Conservation (phyloP, 2,329 filamentous ascomycete species). For the Cladosporium sp. region DNA sequence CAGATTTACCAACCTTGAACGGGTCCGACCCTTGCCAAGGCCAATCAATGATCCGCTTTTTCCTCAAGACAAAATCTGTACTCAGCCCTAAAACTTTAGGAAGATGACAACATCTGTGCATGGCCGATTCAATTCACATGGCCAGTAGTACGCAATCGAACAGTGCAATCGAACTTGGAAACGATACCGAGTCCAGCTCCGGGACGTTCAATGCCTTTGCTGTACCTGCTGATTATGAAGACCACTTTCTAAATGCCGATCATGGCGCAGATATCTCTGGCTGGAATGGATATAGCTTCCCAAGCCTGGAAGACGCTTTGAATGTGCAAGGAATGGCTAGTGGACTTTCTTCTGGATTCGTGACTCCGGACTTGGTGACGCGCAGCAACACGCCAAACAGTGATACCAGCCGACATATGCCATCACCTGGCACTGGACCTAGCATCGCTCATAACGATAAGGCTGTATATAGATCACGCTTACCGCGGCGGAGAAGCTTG, state of each 20-base stretch:
- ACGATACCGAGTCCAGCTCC: not conserved
- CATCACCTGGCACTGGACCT: not conserved
- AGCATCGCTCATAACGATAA: not conserved
- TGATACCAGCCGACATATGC: not conserved
- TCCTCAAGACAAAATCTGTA: not conserved
- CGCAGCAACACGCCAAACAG: conserved; percentile 14
- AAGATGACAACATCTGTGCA: not conserved
- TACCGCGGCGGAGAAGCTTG: conserved; percentile 4
- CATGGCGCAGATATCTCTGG: not conserved
- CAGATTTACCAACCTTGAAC: not conserved
- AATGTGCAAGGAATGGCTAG: not conserved
- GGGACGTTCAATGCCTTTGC: not conserved
- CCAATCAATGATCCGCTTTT: not conserved
- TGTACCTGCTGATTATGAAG: not conserved
- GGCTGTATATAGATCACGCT: not conserved
- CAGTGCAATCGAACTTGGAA: not conserved
- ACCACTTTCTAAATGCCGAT: not conserved
- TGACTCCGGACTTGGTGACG: conserved; percentile 6
- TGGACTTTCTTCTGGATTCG: not conserved
- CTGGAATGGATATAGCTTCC: not conserved
- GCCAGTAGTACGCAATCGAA: not conserved
- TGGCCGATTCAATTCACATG: not conserved
- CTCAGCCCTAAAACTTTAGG: not conserved
- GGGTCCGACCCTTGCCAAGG: conserved; percentile 4
- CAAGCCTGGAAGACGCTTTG: not conserved